phyloP scores from a whole-genome alignment of 495 filamentous ascomycete species.

The Lophium mytilinum region DNA sequence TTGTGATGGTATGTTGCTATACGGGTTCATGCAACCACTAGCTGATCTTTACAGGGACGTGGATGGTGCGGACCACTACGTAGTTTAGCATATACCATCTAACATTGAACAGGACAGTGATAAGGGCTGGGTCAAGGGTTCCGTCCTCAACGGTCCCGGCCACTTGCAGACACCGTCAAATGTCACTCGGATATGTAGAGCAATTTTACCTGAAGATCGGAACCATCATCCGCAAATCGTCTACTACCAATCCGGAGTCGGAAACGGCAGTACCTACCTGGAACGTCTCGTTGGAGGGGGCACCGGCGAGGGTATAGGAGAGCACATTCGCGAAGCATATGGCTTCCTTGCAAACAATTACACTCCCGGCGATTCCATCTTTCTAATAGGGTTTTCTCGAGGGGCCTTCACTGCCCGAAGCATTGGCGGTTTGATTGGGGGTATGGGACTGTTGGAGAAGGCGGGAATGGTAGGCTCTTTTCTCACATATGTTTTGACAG shows the following conservation, averaged over 20 bases:
- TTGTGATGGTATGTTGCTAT: slow-evolving; percentile 28
- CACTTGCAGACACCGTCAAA: slow-evolving; percentile 24
- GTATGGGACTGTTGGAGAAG: slow-evolving; percentile 7
- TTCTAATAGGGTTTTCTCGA: slow-evolving; percentile 9
- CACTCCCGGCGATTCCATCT: slow-evolving; percentile 4
- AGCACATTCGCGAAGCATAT: slow-evolving; percentile 13
- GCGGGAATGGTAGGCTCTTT: slow-evolving; percentile 2
- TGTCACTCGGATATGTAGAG: slow-evolving; percentile 14
- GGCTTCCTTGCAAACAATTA: slow-evolving; percentile 9
- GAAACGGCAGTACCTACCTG: slow-evolving; percentile 6
- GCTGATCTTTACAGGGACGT: slow-evolving; percentile 14
- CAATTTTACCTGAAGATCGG: not conserved
- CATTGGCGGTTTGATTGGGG: slow-evolving; percentile 7
- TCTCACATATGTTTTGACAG: not conserved
- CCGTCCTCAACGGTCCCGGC: slow-evolving; percentile 5
- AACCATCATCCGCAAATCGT: slow-evolving; percentile 23
- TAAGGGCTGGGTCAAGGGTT: slow-evolving; percentile 23
- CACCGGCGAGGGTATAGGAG: slow-evolving; percentile 7
- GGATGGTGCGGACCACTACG: slow-evolving; percentile 1
- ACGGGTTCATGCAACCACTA: not conserved
- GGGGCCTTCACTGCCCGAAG: slow-evolving; percentile 9
- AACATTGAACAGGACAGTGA: slow-evolving; percentile 5
- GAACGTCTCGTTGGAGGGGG: slow-evolving; percentile 11
- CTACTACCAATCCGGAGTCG: slow-evolving; percentile 31
- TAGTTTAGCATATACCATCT: not conserved